Evolutionary conservation across 306 rosid species (phyloP).

Genomic region (Fragaria iinumae): DNA sequence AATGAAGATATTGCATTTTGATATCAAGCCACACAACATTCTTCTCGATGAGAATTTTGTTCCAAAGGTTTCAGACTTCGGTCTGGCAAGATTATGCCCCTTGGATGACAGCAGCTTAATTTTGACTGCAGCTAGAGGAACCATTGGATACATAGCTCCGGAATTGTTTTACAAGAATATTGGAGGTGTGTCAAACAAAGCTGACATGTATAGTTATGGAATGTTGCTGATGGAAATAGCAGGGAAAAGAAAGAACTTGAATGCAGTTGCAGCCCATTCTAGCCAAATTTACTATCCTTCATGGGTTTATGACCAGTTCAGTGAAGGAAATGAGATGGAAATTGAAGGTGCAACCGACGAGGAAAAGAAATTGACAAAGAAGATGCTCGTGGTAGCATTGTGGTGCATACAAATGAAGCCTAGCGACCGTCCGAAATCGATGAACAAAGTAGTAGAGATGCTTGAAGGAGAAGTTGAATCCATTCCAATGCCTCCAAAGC

Average conservation of each 20-base stretch:
- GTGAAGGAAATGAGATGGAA: background rate
- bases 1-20: conserved; percentile 16
- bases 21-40: conserved; percentile 16
- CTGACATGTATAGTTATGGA: conserved; percentile 1
- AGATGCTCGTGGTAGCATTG: conserved; percentile 3
- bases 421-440: conserved; percentile 4
- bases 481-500: conserved; percentile 5
- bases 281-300: background rate
- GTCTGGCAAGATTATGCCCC: background rate
- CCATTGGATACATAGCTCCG: conserved; percentile 6
- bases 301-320: background rate
- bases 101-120: background rate
- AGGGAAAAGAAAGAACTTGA: background rate
- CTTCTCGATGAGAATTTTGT: background rate
- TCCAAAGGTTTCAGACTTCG: conserved; percentile 11
- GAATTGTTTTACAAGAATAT: background rate
- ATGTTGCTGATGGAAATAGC: background rate
- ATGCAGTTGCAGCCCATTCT: background rate
- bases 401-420: conserved; percentile 20
- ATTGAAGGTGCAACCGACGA: background rate
- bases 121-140: background rate
- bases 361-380: background rate
- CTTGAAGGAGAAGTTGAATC: conserved; percentile 10
- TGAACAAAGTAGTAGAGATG: background rate
- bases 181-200: background rate